phyloP scores from a whole-genome alignment of 805 yeast genomes.

The Wickerhamiella allomyrinae region DNA sequence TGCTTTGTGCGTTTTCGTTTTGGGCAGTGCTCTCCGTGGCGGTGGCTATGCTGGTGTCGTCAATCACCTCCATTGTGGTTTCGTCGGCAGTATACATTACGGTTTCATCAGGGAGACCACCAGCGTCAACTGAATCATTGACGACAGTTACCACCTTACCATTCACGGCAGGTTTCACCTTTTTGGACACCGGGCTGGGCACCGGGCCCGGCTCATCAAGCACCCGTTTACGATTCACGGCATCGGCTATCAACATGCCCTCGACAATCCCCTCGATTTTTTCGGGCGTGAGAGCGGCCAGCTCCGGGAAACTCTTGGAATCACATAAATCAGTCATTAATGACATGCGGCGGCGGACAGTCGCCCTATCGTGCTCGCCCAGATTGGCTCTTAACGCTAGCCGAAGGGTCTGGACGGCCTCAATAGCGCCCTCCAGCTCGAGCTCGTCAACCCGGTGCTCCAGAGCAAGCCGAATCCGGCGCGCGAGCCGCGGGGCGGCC shows the following conservation, averaged over 20 bases:
- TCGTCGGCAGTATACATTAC: no score
- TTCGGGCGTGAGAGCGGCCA: constrained; percentile 32
- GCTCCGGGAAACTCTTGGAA: constrained; percentile 39
- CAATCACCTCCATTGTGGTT: no score
- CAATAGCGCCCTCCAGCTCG: constrained; percentile 41
- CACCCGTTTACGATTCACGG: neutral
- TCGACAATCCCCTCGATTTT: constrained; percentile 29
- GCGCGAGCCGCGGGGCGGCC: constrained; percentile 61
- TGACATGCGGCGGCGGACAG: constrained; percentile 48
- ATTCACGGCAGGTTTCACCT: neutral
- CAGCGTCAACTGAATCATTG: no score
- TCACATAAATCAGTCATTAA: constrained; percentile 60
- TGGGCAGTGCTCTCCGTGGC: no score
- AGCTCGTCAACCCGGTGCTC: constrained; percentile 29
- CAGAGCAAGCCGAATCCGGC: constrained; percentile 43
- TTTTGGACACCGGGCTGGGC: neutral
- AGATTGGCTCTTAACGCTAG: constrained; percentile 30
- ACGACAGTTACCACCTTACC: no score
- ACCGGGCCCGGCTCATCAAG: neutral
- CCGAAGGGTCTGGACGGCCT: constrained; percentile 44
- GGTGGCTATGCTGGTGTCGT: no score
- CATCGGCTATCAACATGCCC: constrained; percentile 9
- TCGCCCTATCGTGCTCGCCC: constrained; percentile 16
- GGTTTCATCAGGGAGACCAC: no score
- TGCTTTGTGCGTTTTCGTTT: no score